Conservation (phyloP, 2,329 filamentous ascomycete genomes). For the Dothistroma pini region DNA sequence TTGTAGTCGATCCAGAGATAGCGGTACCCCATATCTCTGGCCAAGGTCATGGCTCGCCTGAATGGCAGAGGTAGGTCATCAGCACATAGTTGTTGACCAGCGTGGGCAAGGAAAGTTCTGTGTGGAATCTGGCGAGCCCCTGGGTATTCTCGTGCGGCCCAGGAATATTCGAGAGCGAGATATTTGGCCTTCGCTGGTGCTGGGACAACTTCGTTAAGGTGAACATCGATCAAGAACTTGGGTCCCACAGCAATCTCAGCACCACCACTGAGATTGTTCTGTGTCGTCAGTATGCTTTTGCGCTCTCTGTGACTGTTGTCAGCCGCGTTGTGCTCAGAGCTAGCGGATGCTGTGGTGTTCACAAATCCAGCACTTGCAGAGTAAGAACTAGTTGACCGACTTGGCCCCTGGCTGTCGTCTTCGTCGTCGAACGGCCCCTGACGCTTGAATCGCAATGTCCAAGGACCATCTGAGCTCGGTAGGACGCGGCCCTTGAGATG, state of each 20-base stretch:
- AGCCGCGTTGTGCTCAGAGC: no score
- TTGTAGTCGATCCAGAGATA: slow-evolving; percentile 20
- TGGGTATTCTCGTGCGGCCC: slow-evolving; percentile 2
- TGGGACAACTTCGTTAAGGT: neutral
- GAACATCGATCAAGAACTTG: neutral
- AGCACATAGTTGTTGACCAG: neutral
- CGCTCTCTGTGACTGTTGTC: no score
- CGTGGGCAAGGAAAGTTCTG: neutral
- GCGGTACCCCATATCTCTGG: slow-evolving; percentile 9
- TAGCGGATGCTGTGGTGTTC: neutral
- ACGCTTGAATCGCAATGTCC: neutral
- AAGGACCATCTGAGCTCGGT: neutral
- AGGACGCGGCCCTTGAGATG: neutral
- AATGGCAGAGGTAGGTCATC: neutral
- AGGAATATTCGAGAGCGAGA: slow-evolving; percentile 6
- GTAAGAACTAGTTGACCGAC: neutral
- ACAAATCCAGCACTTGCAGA: neutral
- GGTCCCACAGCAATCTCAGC: neutral
- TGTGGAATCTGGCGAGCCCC: neutral
- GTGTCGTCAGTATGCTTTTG: no score
- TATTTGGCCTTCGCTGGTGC: neutral
- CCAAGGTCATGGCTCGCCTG: slow-evolving; percentile 5
- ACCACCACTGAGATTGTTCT: neutral
- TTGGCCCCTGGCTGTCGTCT: neutral
- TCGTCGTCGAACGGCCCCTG: neutral